These are phyloP conservation scores for Lenwebbia sp. DNA, from an alignment of 345 rosid species.

Conservation along the genomic window DNA sequence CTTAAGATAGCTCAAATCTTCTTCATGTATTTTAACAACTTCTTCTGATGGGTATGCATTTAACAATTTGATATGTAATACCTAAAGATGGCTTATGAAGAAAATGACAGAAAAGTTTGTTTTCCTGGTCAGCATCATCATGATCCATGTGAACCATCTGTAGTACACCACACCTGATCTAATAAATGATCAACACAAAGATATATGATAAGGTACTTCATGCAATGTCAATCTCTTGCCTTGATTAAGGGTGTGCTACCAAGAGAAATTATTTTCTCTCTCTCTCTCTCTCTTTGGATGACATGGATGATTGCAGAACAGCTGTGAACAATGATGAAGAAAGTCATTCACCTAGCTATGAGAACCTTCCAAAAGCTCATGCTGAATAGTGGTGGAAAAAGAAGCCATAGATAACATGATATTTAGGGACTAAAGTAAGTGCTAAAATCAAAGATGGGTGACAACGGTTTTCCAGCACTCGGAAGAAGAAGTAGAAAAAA, in stretches of 20 bases:
- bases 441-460: neutral
- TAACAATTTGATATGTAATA: neutral
- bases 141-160: neutral
- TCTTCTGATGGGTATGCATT: neutral
- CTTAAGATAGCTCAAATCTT: neutral
- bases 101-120: neutral
- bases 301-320: neutral
- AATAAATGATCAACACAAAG: neutral
- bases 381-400: neutral
- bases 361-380: neutral
- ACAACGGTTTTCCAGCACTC: neutral
- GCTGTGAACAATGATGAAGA: neutral
- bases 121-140: neutral
- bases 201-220: neutral
- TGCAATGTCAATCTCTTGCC: neutral
- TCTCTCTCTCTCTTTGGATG: neutral
- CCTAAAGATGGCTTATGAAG: neutral
- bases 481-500: neutral
- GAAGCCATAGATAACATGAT: neutral
- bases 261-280: neutral
- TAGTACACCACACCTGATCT: neutral
- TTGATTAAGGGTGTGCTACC: neutral
- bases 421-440: neutral
- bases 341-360: neutral
- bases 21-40: neutral